Evolutionary conservation across 805 yeast genomes (phyloP).

Genomic region (Danielozyma ontarioensis): DNA sequence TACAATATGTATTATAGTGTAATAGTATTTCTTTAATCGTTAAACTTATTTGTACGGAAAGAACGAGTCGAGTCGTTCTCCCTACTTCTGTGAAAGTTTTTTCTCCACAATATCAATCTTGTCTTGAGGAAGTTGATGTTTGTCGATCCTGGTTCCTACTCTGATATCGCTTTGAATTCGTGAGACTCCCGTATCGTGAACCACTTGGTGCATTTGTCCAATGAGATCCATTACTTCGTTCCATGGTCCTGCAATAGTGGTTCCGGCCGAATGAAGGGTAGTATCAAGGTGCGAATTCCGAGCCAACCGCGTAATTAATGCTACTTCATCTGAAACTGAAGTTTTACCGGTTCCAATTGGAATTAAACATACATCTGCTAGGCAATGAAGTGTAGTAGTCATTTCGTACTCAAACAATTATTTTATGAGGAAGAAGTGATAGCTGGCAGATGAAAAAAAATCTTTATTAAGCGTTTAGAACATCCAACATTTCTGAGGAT

Average conservation of each 20-base stretch:
- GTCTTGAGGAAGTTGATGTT: slow-evolving; percentile 65
- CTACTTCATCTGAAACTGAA: slow-evolving; percentile 77
- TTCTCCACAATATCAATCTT: slow-evolving; percentile 61
- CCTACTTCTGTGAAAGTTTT: too few species aligned
- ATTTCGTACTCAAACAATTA: slow-evolving; percentile 1
- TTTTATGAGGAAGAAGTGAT: neutral
- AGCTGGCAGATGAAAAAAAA: neutral
- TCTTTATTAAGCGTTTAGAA: neutral
- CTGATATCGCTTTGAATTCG: slow-evolving; percentile 84
- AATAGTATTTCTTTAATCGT: too few species aligned
- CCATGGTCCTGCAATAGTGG: slow-evolving; percentile 93
- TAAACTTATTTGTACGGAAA: too few species aligned
- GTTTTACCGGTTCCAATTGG: slow-evolving; percentile 81
- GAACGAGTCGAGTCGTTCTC: too few species aligned
- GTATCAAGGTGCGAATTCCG: slow-evolving; percentile 58
- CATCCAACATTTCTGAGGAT: too few species aligned
- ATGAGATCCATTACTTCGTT: slow-evolving; percentile 74
- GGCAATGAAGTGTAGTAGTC: slow-evolving; percentile 51
- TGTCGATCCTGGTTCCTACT: slow-evolving; percentile 81
- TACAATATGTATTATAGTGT: too few species aligned
- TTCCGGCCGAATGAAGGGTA: slow-evolving; percentile 86
- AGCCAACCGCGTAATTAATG: slow-evolving; percentile 61
- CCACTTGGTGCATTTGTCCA: slow-evolving; percentile 69
- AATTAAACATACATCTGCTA: slow-evolving; percentile 81
- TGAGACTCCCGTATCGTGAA: slow-evolving; percentile 64